phyloP scores from a whole-genome alignment of 2,329 filamentous ascomycete species.

The Penicillium aurantiogriseum region DNA sequence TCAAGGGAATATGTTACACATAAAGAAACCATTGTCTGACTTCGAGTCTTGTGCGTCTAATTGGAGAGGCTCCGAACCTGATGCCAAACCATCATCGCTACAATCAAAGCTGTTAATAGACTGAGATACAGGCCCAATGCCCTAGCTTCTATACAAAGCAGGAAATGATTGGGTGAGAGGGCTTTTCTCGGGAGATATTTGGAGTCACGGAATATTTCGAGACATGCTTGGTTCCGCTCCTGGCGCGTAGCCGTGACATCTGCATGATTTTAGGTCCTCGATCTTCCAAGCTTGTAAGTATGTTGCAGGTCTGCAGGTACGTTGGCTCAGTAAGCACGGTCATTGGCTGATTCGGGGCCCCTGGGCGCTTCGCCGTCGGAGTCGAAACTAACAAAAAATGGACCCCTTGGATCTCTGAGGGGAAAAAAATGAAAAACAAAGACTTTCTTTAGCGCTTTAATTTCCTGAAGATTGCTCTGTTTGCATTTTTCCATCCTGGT shows the following conservation, averaged over 20 bases:
- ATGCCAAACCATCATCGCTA: slow-evolving; percentile 6
- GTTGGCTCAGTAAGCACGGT: not conserved
- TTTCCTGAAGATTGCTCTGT: not conserved
- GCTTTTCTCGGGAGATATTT: slow-evolving; percentile 11
- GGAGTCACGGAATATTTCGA: slow-evolving; percentile 16
- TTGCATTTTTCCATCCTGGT: not conserved
- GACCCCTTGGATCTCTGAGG: not conserved
- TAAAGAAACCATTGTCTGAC: slow-evolving; percentile 11
- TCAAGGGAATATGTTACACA: slow-evolving; percentile 13
- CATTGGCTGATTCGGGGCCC: slow-evolving; percentile 12
- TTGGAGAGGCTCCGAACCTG: slow-evolving; percentile 13
- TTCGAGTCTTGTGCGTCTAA: slow-evolving; percentile 7
- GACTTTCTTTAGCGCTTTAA: not conserved
- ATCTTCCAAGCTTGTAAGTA: not conserved
- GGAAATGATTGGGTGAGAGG: slow-evolving; percentile 16
- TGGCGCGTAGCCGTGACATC: slow-evolving; percentile 20
- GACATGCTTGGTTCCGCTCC: slow-evolving; percentile 13
- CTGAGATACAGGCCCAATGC: slow-evolving; percentile 2
- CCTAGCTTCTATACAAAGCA: slow-evolving; percentile 4
- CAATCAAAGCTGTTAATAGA: slow-evolving; percentile 14
- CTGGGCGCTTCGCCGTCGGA: slow-evolving; percentile 14
- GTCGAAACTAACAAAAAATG: not conserved
- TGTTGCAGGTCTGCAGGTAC: slow-evolving; percentile 16
- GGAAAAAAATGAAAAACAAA: not conserved
- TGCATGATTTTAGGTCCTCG: not conserved